phyloP scores from a whole-genome alignment of 2,329 filamentous ascomycete genomes.

The Didymella lethalis region DNA sequence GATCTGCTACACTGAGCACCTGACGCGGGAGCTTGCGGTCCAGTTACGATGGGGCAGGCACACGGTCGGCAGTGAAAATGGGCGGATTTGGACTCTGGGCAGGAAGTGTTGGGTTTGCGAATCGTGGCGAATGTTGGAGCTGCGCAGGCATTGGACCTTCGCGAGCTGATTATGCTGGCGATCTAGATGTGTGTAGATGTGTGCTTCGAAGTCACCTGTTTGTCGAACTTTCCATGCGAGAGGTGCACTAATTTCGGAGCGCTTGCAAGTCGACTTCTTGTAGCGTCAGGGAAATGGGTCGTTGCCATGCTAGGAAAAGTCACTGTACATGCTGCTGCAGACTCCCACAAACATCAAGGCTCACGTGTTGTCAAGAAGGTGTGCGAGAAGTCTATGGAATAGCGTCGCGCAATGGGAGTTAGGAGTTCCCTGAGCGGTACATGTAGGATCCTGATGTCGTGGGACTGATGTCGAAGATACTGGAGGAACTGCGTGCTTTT shows the following conservation, averaged over 20 bases:
- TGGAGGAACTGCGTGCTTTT: neutral
- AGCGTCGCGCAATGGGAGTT: neutral
- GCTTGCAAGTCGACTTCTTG: neutral
- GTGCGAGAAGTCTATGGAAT: too few species aligned
- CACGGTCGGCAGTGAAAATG: neutral
- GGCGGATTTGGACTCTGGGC: neutral
- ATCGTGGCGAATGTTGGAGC: neutral
- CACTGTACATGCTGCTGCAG: neutral
- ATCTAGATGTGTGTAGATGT: neutral
- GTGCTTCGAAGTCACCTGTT: neutral
- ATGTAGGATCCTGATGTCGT: neutral
- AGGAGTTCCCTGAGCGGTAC: neutral
- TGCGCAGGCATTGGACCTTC: neutral
- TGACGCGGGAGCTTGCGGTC: neutral
- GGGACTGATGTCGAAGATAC: neutral
- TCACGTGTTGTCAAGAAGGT: too few species aligned
- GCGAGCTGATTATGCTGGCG: neutral
- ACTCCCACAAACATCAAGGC: too few species aligned
- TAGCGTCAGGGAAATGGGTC: neutral
- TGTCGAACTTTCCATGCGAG: neutral
- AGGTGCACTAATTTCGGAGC: neutral
- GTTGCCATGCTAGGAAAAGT: neutral
- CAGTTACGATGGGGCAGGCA: neutral
- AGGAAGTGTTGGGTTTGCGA: neutral
- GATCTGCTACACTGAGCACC: neutral